A percentile compares a stretch with the other conserved stretches of the same genome.
Evolutionary conservation across 164 flowering plant genomes (phyloP).

Genomic region (Magnolia changhungtana): DNA sequence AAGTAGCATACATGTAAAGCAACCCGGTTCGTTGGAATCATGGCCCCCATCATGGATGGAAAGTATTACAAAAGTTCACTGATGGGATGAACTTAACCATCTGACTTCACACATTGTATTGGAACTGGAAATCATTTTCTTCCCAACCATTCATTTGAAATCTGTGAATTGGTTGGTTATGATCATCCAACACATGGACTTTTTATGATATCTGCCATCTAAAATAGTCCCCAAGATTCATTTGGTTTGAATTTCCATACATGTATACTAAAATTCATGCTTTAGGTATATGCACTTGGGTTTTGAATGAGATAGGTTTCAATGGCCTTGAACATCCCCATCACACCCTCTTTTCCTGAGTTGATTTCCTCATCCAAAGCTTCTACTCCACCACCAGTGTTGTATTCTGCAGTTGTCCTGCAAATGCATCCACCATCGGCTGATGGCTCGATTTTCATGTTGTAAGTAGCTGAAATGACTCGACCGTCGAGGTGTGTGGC

Average conservation of each 20-base stretch:
- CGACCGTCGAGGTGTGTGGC: conserved; percentile 1
- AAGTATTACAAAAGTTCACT: too few relatives aligned
- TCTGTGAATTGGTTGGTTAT: too few relatives aligned
- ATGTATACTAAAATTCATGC: neutral
- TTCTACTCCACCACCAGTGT: conserved; percentile 8
- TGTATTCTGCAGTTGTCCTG: conserved; percentile 8
- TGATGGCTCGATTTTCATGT: conserved; percentile 11
- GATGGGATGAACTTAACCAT: too few relatives aligned
- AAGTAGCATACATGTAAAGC: too few relatives aligned
- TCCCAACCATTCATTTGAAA: too few relatives aligned
- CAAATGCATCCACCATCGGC: conserved; percentile 12
- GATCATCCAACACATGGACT: too few relatives aligned
- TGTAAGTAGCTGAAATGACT: conserved; percentile 3
- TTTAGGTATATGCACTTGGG: conserved; percentile 30
- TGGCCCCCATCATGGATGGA: too few relatives aligned
- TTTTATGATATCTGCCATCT: too few relatives aligned
- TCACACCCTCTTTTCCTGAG: conserved; percentile 10
- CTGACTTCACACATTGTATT: too few relatives aligned
- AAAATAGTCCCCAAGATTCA: too few relatives aligned
- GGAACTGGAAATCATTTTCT: too few relatives aligned
- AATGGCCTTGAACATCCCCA: conserved; percentile 15
- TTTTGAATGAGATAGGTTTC: conserved; percentile 15
- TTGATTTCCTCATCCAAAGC: conserved; percentile 14
- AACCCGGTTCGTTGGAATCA: too few relatives aligned
- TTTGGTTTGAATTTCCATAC: neutral